These are phyloP conservation scores for Lumnitzera littorea DNA, from an alignment of 345 rosid genomes.

Conservation along the genomic window DNA sequence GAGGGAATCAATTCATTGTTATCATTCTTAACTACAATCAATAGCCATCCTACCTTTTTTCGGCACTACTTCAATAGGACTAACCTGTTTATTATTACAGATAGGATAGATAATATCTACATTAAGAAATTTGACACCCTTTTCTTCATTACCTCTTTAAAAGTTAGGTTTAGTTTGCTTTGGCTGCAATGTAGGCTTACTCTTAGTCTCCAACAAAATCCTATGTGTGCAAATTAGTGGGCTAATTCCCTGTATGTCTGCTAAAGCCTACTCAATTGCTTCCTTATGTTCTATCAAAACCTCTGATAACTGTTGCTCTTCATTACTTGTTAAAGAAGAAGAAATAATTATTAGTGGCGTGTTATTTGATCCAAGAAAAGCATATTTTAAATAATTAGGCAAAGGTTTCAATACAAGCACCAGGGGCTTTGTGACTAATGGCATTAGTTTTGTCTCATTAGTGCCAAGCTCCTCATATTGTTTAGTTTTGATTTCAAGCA, in stretches of 20 bases:
- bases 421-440: no score
- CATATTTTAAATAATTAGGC: no score
- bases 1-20: no score
- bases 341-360: background rate
- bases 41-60: background rate
- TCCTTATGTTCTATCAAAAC: background rate
- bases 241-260: background rate
- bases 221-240: background rate
- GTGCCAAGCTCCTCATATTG: no score
- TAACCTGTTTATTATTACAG: background rate
- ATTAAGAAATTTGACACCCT: background rate
- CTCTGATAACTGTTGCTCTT: no score
- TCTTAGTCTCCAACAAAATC: background rate
- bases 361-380: no score
- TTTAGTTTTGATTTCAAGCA: no score
- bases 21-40: background rate
- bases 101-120: background rate
- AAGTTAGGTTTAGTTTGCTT: no score
- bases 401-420: no score
- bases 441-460: no score
- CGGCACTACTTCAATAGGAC: background rate
- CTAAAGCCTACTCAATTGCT: background rate
- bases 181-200: background rate
- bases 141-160: no score
- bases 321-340: no score